phyloP scores from a whole-genome alignment of 768 basidiomycete species.

The Lentinus brumalis region DNA sequence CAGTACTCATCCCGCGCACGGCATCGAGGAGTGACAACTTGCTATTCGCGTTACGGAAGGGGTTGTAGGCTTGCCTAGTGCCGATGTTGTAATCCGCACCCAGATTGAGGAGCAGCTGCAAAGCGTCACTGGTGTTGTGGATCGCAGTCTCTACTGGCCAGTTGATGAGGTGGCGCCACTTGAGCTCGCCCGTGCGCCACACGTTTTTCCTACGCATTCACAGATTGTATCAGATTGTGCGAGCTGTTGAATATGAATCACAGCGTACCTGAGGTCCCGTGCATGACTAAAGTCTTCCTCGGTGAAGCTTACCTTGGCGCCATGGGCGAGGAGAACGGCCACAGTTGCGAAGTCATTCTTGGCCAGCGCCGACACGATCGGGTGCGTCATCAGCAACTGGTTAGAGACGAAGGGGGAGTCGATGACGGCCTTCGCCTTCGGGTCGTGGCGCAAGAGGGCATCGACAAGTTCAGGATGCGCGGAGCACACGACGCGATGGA shows the following conservation, averaged over 20 bases:
- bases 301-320: slow-evolving; percentile 27
- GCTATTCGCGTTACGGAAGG: background rate
- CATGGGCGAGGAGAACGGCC: slow-evolving; percentile 33
- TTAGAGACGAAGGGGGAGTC: slow-evolving; percentile 25
- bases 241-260: background rate
- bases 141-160: slow-evolving; percentile 33
- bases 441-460: slow-evolving; percentile 30
- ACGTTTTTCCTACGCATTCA: background rate
- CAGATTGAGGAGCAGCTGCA: slow-evolving; percentile 29
- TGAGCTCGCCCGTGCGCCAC: background rate
- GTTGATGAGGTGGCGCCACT: background rate
- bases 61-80: background rate
- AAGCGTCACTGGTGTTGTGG: slow-evolving; percentile 24
- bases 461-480: slow-evolving; percentile 28
- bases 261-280: slow-evolving; percentile 22
- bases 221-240: background rate
- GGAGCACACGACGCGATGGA: slow-evolving; percentile 32
- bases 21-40: slow-evolving; percentile 26
- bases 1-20: slow-evolving; percentile 17
- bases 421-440: slow-evolving; percentile 33
- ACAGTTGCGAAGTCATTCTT: slow-evolving; percentile 28
- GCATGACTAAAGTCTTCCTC: slow-evolving; percentile 31
- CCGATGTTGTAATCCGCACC: slow-evolving; percentile 29
- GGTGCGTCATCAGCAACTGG: slow-evolving; percentile 19
- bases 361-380: slow-evolving; percentile 32